Base-by-base conservation (phyloP, 768 basidiomycete species). In the Boletus tylopilopsis region DNA sequence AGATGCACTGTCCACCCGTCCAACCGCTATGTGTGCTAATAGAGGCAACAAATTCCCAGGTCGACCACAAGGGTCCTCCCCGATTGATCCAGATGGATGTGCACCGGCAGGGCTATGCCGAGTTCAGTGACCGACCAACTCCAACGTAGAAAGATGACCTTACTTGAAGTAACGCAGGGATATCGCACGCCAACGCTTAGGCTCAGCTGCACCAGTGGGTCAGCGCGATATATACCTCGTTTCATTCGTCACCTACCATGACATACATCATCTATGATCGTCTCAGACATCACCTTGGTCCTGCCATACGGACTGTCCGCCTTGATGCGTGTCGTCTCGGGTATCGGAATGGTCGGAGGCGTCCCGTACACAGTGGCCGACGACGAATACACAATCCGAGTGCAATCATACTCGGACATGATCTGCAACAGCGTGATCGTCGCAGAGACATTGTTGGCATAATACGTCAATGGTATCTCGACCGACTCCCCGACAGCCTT, bases 281-380 rank as follows among this genome's bases (percentile, higher is more conserved):
- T 84, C 71, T 99, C 96, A 42, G 80, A 81, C 88, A 98, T 90
- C 46, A 92, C 81, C 70, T 99, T 99, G n/a, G 91, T 95, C 65
- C 86, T 87, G 24, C 94, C 96, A 63, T 99, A 99, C 25, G 89
- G 89, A 61, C 91, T 94, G 66, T 94, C 85, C 0, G 95, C 90
- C 64, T 87, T 71, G 51, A 98, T 71, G 16, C 87, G 83, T 4
- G 91, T 94, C 4, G 85, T 79, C 70, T 99, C 96, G 15, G 94
- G 91, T 57, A 98, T 98, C 45, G 96, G 96, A 38, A 98, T 89
- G 43, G 73, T 74, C 19, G 90, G 86, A 10, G 96, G 96, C 4
- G 84, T 94, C 46, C 96, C 96, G 64, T 99, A 99, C 22, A 99
- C 96, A 16, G 96, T 98, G 6, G 96, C 96, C 21, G 93, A 95